phyloP scores from a whole-genome alignment of 1,139 yeast species.

The Lizanozyma gosingica region DNA sequence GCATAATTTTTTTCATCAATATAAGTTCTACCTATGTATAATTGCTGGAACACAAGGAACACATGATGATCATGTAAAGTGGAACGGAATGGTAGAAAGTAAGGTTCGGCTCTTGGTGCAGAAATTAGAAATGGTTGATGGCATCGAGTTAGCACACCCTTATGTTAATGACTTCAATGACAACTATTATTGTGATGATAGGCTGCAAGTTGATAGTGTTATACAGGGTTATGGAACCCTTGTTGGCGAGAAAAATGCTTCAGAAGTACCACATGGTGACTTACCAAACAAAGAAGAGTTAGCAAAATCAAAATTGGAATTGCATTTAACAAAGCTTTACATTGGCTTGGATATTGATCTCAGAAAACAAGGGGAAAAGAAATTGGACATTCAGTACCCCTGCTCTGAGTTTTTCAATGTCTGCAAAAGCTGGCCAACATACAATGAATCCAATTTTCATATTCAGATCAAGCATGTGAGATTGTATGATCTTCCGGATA shows the following conservation, averaged over 20 bases:
- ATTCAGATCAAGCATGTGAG: slow-evolving; percentile 71
- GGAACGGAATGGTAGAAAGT: slow-evolving; percentile 92
- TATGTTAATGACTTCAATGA: slow-evolving; percentile 69
- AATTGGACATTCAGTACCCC: slow-evolving; percentile 82
- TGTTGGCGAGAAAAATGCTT: slow-evolving; percentile 28
- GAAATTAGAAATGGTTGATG: slow-evolving; percentile 69
- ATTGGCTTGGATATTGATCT: slow-evolving; percentile 69
- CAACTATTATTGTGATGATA: slow-evolving; percentile 43
- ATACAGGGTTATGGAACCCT: slow-evolving; percentile 48
- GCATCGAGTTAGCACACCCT: slow-evolving; percentile 82
- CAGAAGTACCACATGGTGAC: slow-evolving; percentile 6
- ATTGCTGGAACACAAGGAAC: slow-evolving; percentile 67
- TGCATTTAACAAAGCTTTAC: slow-evolving; percentile 68
- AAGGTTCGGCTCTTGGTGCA: slow-evolving; percentile 72
- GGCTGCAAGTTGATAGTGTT: slow-evolving; percentile 44
- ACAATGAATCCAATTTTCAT: slow-evolving; percentile 50
- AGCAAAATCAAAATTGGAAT: slow-evolving; percentile 17
- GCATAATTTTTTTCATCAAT: slow-evolving; percentile 73
- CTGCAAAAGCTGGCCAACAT: slow-evolving; percentile 67
- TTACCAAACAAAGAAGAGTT: slow-evolving; percentile 4
- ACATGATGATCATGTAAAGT: slow-evolving; percentile 74
- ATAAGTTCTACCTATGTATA: slow-evolving; percentile 79
- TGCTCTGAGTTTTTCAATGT: slow-evolving; percentile 80
- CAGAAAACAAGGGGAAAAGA: slow-evolving; percentile 37
- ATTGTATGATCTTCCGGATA: slow-evolving; percentile 72